phyloP scores from a whole-genome alignment of 139 green algal species.

The Micractinium conductrix region DNA sequence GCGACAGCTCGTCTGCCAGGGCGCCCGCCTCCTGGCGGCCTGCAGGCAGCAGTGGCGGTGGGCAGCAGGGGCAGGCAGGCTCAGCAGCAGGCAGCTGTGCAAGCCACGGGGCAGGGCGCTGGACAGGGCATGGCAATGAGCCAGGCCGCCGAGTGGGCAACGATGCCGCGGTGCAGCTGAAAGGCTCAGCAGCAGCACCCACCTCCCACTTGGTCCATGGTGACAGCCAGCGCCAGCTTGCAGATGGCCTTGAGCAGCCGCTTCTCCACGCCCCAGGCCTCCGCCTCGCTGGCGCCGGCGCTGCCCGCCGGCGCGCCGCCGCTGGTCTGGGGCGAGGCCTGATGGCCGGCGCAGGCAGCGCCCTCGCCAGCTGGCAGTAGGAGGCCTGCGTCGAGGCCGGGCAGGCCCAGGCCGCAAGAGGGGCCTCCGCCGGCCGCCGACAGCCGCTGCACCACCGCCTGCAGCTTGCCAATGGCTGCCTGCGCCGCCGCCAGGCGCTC shows the following conservation, averaged over 20 bases:
- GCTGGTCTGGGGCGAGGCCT: conserved; percentile 7
- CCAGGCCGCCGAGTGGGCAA: too few species aligned
- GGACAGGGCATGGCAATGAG: too few species aligned
- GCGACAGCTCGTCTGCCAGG: conserved; percentile 29
- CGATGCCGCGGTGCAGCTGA: too few species aligned
- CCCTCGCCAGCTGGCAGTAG: too few species aligned
- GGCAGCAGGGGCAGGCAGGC: too few species aligned
- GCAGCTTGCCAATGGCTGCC: conserved; percentile 10
- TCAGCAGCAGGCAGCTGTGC: too few species aligned
- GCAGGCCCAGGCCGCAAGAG: too few species aligned
- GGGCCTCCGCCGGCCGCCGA: too few species aligned
- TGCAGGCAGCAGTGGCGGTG: not conserved
- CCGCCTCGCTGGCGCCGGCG: not conserved
- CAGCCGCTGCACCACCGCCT: conserved; percentile 18
- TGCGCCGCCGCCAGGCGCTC: conserved; percentile 12
- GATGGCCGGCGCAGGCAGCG: too few species aligned
- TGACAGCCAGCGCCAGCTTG: conserved; percentile 49
- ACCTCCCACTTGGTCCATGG: conserved; percentile 47
- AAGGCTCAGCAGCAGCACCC: not conserved
- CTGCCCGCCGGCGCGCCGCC: too few species aligned
- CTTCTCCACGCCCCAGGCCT: conserved; percentile 36
- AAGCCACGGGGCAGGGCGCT: too few species aligned
- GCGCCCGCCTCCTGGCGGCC: conserved; percentile 4
- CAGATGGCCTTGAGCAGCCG: conserved; percentile 38
- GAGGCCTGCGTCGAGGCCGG: too few species aligned